phyloP scores from a whole-genome alignment of 768 basidiomycete genomes.

The Tubosaeta brunneosetosa region DNA sequence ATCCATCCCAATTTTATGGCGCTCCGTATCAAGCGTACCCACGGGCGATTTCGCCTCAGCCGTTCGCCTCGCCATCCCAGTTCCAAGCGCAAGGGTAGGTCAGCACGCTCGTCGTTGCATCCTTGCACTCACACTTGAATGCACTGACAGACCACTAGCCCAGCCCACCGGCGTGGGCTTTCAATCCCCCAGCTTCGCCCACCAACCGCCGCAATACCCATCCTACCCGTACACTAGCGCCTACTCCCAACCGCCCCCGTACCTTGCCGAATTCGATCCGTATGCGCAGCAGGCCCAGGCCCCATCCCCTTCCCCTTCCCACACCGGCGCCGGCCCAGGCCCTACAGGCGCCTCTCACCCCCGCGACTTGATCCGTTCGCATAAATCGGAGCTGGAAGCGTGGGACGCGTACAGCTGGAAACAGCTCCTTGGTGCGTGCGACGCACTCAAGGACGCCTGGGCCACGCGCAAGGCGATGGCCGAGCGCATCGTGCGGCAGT shows the following conservation, averaged over 20 bases:
- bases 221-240: constrained; percentile 26
- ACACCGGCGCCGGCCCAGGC: not conserved
- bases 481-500: constrained; percentile 40
- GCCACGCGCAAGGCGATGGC: constrained; percentile 53
- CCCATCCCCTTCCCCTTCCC: not conserved
- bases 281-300: constrained; percentile 21
- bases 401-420: constrained; percentile 75
- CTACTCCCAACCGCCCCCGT: constrained; percentile 7
- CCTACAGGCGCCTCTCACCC: constrained; percentile 50
- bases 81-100: constrained; percentile 20
- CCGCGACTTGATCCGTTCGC: constrained; percentile 57
- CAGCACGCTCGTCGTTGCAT: not conserved
- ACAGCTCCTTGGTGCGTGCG: constrained; percentile 58
- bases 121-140: not conserved
- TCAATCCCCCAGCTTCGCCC: constrained; percentile 55
- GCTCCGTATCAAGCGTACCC: constrained; percentile 15
- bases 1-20: constrained; percentile 19
- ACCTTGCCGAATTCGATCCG: constrained; percentile 39
- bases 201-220: constrained; percentile 27
- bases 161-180: constrained; percentile 34
- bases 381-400: constrained; percentile 64
- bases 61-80: constrained; percentile 23
- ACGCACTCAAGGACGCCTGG: constrained; percentile 66
- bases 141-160: constrained; percentile 21
- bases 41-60: constrained; percentile 7